Conservation (phyloP, 2,329 filamentous ascomycete species). For the Microthyrium microscopicum region DNA sequence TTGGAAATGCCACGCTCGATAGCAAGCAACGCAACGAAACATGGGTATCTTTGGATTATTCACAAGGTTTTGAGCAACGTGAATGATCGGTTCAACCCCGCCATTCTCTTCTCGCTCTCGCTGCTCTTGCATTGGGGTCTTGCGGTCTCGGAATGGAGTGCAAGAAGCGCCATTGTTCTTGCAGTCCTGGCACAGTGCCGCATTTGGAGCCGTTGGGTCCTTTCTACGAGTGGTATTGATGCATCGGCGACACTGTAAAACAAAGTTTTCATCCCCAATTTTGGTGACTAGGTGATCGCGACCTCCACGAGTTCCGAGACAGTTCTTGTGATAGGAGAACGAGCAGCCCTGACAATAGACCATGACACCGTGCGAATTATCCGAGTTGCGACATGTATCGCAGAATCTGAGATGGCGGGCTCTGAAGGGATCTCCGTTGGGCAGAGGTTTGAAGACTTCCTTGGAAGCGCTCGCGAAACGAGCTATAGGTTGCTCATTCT, state of each 20-base stretch:
- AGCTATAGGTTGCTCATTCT: conserved; percentile 19
- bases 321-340: conserved; percentile 64
- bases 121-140: conserved; percentile 67
- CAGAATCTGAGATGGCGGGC: conserved; percentile 54
- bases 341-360: conserved; percentile 88
- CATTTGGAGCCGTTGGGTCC: conserved; percentile 50
- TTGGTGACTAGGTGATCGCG: conserved; percentile 90
- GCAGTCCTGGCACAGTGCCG: conserved; percentile 58
- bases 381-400: conserved; percentile 46
- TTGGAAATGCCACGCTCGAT: conserved; percentile 65
- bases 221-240: conserved; percentile 52
- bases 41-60: conserved; percentile 64
- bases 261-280: conserved; percentile 55
- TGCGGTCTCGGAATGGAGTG: conserved; percentile 52
- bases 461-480: conserved; percentile 44
- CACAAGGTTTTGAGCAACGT: conserved; percentile 44
- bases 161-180: conserved; percentile 51
- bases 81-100: conserved; percentile 58
- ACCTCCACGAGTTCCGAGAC: conserved; percentile 54
- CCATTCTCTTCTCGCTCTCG: conserved; percentile 56
- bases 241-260: conserved; percentile 81
- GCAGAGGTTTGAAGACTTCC: conserved; percentile 53
- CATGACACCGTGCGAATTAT: conserved; percentile 24
- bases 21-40: conserved; percentile 67
- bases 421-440: conserved; percentile 49